These are phyloP conservation scores for Pythium aristosporum DNA, from an alignment of 352 stramenopile genomes.

Conservation along the genomic window DNA sequence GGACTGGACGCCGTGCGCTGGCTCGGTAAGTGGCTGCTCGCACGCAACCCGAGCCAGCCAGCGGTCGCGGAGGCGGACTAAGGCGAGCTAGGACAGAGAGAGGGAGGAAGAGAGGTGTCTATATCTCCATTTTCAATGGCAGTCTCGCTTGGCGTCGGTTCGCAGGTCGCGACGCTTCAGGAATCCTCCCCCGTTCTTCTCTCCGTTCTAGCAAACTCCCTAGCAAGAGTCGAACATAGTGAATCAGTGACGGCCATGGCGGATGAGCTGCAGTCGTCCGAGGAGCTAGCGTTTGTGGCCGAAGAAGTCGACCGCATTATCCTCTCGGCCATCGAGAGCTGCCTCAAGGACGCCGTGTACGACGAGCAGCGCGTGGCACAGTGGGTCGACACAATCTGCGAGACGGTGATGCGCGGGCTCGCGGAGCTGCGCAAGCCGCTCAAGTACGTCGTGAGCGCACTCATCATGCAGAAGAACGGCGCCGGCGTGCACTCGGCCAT, in stretches of 20 bases:
- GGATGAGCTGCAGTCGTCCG: conserved; percentile 86
- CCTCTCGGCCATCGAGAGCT: conserved; percentile 71
- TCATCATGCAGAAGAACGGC: conserved; percentile 95
- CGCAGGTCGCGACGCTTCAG: conserved; percentile 3
- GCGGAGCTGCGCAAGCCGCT: conserved; percentile 89
- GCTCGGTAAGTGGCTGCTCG: conserved; percentile 83
- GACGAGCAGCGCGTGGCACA: conserved; percentile 83
- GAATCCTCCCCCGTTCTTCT: neutral
- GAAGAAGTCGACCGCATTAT: conserved; percentile 91
- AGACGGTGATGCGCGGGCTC: conserved; percentile 85
- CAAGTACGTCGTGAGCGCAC: conserved; percentile 91
- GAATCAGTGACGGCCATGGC: conserved; percentile 40
- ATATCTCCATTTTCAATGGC: neutral
- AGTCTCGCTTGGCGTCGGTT: neutral
- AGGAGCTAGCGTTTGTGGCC: conserved; percentile 89
- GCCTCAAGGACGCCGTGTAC: conserved; percentile 87
- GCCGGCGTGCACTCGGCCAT: conserved; percentile 87
- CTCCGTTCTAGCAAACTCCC: neutral
- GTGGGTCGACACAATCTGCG: conserved; percentile 92
- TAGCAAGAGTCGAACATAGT: no score
- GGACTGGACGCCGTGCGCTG: conserved; percentile 76
- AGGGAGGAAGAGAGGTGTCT: no score
- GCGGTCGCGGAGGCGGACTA: conserved; percentile 47
- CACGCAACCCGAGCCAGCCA: conserved; percentile 86
- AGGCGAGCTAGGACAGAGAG: neutral